phyloP scores from a whole-genome alignment of 73 alveolate species.

The Paramecium pentaurelia region DNA sequence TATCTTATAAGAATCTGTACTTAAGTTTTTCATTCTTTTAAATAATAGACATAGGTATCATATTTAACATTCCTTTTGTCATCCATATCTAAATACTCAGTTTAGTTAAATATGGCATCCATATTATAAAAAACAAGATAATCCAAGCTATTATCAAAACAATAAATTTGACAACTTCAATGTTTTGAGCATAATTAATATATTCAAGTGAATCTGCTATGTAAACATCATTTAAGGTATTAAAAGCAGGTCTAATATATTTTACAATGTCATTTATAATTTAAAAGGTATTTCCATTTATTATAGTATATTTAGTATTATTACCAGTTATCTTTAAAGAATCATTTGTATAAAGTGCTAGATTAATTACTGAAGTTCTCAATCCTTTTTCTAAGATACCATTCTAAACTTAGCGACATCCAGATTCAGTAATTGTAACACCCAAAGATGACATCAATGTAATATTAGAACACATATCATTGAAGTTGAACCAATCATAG shows the following conservation, averaged over 20 bases:
- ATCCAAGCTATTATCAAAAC: not conserved
- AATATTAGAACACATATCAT: slow-evolving; percentile 20
- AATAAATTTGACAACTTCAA: not conserved
- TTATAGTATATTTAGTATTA: not conserved
- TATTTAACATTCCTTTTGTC: slow-evolving; percentile 56
- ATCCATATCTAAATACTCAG: slow-evolving; percentile 28
- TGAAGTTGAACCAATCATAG: slow-evolving; percentile 1
- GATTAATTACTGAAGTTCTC: not conserved
- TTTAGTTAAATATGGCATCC: slow-evolving; percentile 40
- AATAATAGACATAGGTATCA: slow-evolving; percentile 53
- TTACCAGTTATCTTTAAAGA: not conserved
- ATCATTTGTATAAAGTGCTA: slow-evolving; percentile 25
- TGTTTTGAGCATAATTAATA: not conserved
- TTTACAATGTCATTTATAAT: not conserved
- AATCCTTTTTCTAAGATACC: slow-evolving; percentile 33
- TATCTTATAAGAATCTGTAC: slow-evolving; percentile 30
- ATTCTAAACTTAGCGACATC: not conserved
- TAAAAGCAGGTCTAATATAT: not conserved
- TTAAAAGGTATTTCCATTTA: not conserved
- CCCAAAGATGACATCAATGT: not conserved
- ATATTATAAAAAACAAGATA: not conserved
- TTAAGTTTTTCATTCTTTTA: slow-evolving; percentile 37
- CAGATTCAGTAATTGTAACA: not conserved
- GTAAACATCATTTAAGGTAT: not conserved
- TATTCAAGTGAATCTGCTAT: not conserved